Percentiles rank a stretch among this genome's conserved stretches.
These are phyloP conservation scores for Colletotrichum lini DNA, from an alignment of 2,329 filamentous ascomycete species.

Conservation along the genomic window DNA sequence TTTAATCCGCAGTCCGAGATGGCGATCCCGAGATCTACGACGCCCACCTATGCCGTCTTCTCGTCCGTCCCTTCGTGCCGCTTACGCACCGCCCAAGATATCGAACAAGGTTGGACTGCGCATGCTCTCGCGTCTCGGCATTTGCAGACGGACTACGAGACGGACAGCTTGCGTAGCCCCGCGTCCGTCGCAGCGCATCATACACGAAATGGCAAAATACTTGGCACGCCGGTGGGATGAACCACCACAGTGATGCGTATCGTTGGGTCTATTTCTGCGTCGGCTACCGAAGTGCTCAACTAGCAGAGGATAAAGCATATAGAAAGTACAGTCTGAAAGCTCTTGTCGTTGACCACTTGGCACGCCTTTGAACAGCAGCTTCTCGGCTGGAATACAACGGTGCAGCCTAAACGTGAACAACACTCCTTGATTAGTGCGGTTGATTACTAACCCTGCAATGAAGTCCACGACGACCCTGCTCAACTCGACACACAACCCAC, in stretches of 20 bases:
- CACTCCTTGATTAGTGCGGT: background rate
- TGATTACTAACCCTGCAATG: rapidly evolving
- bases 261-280: too few relatives aligned
- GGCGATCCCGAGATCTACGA: background rate
- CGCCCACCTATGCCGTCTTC: background rate
- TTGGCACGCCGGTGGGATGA: background rate
- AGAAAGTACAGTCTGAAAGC: background rate
- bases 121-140: background rate
- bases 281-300: too few relatives aligned
- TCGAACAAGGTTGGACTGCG: background rate
- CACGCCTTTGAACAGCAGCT: background rate
- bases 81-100: background rate
- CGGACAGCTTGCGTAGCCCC: background rate
- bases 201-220: background rate
- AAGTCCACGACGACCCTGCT: background rate
- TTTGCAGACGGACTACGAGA: background rate
- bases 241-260: too few relatives aligned
- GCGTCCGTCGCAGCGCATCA: background rate
- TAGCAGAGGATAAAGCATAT: too few relatives aligned
- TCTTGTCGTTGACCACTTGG: background rate
- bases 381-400: background rate
- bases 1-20: background rate
- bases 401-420: too few relatives aligned
- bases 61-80: background rate
- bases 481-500: too few relatives aligned